These are phyloP conservation scores for Chara braunii DNA, from an alignment of 139 green algal genomes.

Conservation along the genomic window DNA sequence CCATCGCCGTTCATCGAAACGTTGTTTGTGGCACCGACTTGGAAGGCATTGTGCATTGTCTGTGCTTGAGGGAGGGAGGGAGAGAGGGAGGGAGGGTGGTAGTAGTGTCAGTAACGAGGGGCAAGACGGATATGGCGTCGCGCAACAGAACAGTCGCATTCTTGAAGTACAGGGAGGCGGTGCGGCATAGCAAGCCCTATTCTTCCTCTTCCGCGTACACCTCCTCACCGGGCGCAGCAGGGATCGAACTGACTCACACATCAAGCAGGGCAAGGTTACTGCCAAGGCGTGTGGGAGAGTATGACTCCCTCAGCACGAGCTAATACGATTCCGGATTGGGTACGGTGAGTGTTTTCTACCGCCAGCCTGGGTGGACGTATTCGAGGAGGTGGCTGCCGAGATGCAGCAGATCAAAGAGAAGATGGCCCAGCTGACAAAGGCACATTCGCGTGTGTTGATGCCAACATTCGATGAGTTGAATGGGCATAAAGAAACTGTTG, in stretches of 20 bases:
- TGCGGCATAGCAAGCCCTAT: slow-evolving; percentile 8
- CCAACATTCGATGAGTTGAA: slow-evolving; percentile 45
- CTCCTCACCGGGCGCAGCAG: not conserved
- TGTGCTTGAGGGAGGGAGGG: too few relatives aligned
- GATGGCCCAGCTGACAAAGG: slow-evolving; percentile 43
- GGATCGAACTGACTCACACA: not conserved
- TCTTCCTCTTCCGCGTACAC: not conserved
- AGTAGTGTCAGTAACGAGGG: too few relatives aligned
- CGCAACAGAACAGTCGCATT: slow-evolving; percentile 33
- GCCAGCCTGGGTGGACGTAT: slow-evolving; percentile 39
- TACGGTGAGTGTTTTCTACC: slow-evolving; percentile 12
- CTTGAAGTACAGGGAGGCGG: slow-evolving; percentile 35
- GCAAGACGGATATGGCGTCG: slow-evolving; percentile 25
- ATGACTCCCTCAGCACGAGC: not conserved
- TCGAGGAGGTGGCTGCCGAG: slow-evolving; percentile 25
- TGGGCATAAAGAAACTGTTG: slow-evolving; percentile 37
- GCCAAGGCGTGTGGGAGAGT: slow-evolving; percentile 12
- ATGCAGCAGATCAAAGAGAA: slow-evolving; percentile 27
- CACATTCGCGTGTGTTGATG: slow-evolving; percentile 40
- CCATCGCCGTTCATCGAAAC: too few relatives aligned
- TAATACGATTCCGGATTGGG: not conserved
- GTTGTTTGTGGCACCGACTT: too few relatives aligned
- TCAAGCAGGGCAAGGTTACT: not conserved
- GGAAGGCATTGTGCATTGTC: too few relatives aligned
- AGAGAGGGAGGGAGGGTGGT: too few relatives aligned